Base-by-base conservation (phyloP, 306 rosid species). In the Pueraria montana region DNA sequence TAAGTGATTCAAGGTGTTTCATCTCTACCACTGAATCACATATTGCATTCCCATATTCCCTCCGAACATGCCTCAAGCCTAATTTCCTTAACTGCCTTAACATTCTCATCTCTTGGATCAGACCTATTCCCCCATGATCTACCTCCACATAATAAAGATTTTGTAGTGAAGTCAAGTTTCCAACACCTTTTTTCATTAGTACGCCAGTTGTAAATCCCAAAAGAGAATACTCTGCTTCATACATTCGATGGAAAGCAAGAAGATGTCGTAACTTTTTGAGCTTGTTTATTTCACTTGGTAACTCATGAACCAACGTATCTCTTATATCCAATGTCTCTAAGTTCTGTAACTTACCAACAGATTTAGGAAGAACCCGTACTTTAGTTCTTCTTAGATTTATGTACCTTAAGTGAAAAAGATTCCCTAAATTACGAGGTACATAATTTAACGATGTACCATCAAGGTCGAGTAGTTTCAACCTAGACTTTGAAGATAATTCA, bases 1-100 rank as follows among this genome's bases (percentile, higher is more conserved):
- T 18, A 13, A 77, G 82, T 10, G 82, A 77, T 32, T 77, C 77
- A 55, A 80, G 83, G 11, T 55, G 48, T 0, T 4, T 27, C 83
- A 80, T 55, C 83, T 42, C 24, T 27, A 4, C 58, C 20, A 80
- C 14, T 40, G 70, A 64, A 42, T 24, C 69, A 80, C 61, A 53
- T 55, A 80, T 2, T 0, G 70, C 83, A 42, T 4, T 56, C 26
- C n/a, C 36, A 8, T 79, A 4, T 55, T 26, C 83, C 8, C 42
- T 4, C 11, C 10, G 20, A 21, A 79, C 46, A 0, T 0, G 11
- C 77, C 65, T 80, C 13, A 80, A 16, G 23, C 70, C 83, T 42
- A 80, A 42, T 36, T 69, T 80, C 11, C 48, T 69, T 27, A 80
- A 56, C 49, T 69, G 77, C 20, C 4, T 55, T 18, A 80, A 56